Evolutionary conservation across 2,329 filamentous ascomycete species (phyloP).

Genomic region (Cercospora sesami): DNA sequence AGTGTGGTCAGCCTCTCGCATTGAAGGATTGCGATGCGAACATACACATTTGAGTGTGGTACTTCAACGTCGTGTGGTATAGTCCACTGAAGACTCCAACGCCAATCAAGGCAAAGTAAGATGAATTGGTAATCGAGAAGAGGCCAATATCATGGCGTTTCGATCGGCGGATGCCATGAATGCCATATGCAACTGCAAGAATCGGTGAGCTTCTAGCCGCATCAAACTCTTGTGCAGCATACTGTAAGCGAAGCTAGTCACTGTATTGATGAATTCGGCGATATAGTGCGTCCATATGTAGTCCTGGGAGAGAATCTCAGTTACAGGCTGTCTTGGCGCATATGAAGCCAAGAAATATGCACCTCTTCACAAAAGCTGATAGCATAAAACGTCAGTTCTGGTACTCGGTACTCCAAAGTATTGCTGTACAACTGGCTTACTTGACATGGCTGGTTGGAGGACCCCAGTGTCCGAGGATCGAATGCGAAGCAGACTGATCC

Average conservation of each 20-base stretch:
- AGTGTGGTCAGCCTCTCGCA: neutral
- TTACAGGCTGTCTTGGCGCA: neutral
- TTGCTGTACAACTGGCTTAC: constrained; percentile 38
- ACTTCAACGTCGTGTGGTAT: constrained; percentile 33
- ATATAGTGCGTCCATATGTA: constrained; percentile 30
- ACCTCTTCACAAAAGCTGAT: constrained; percentile 33
- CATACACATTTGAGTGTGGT: constrained; percentile 33
- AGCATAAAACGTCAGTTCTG: constrained; percentile 43
- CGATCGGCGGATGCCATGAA: constrained; percentile 31
- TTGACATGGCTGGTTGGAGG: constrained; percentile 19
- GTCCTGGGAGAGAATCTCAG: constrained; percentile 19
- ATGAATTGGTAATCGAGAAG: constrained; percentile 28
- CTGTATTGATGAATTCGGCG: constrained; percentile 35
- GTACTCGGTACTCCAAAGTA: neutral
- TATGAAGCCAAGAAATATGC: neutral
- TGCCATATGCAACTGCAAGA: constrained; percentile 29
- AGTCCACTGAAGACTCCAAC: constrained; percentile 32
- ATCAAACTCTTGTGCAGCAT: neutral
- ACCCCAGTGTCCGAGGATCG: constrained; percentile 15
- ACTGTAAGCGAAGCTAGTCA: constrained; percentile 33
- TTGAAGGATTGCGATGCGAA: neutral
- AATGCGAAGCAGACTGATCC: constrained; percentile 16
- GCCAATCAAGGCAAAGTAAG: constrained; percentile 32
- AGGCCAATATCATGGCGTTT: constrained; percentile 27
- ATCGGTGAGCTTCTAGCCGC: neutral